These are phyloP conservation scores for Phyllachora maydis DNA, from an alignment of 2,329 filamentous ascomycete genomes.

Conservation along the genomic window DNA sequence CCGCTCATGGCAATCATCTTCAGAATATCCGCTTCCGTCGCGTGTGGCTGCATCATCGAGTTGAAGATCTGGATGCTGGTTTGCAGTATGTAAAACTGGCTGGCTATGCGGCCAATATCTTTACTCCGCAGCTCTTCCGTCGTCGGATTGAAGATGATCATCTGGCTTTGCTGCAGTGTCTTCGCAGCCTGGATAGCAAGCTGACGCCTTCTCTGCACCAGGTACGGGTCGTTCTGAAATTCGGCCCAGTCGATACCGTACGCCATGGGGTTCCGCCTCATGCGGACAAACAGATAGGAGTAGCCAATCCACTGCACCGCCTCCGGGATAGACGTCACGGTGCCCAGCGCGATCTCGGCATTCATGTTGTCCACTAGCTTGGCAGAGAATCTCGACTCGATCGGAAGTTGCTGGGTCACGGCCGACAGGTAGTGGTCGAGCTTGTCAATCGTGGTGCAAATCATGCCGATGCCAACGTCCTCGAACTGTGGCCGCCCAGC, in stretches of 20 bases:
- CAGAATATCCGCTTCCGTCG: conserved; percentile 79
- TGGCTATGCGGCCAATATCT: conserved; percentile 89
- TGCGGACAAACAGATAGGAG: conserved; percentile 91
- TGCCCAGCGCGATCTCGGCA: conserved; percentile 81
- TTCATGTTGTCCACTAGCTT: conserved; percentile 95
- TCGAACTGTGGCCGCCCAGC: conserved; percentile 95
- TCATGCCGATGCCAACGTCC: conserved; percentile 94
- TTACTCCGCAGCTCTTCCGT: conserved; percentile 89
- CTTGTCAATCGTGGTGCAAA: conserved; percentile 91
- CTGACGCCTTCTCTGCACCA: conserved; percentile 70
- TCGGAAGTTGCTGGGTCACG: conserved; percentile 88
- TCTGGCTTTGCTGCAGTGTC: conserved; percentile 79
- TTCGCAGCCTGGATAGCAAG: conserved; percentile 76
- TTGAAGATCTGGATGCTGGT: conserved; percentile 94
- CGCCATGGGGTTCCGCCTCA: conserved; percentile 75
- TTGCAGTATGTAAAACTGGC: conserved; percentile 90
- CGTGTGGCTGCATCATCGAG: conserved; percentile 68
- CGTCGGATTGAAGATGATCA: conserved; percentile 95
- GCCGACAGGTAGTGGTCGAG: conserved; percentile 78
- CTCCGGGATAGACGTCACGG: conserved; percentile 83
- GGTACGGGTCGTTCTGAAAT: conserved; percentile 65
- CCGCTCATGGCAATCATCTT: conserved; percentile 96
- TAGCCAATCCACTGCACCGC: conserved; percentile 96
- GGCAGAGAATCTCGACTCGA: conserved; percentile 88
- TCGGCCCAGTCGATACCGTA: conserved; percentile 96